Evolutionary conservation across 2,329 filamentous ascomycete genomes (phyloP).

Genomic region (Trichoderma aggressivum): DNA sequence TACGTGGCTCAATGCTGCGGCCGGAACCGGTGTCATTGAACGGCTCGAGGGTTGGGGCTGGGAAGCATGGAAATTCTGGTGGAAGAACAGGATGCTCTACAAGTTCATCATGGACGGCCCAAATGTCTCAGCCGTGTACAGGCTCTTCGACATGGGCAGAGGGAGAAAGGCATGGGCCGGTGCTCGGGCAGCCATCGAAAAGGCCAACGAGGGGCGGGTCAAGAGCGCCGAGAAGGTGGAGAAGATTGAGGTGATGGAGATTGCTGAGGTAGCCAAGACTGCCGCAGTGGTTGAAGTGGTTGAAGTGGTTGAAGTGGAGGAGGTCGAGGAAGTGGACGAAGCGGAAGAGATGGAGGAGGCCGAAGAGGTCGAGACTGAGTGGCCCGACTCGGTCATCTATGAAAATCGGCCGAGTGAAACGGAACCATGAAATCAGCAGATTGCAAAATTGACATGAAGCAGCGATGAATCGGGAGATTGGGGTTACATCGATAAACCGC

Average conservation of each 20-base stretch:
- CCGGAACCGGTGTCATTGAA: conserved; percentile 41
- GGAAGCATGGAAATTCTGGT: conserved; percentile 44
- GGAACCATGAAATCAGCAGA: neutral
- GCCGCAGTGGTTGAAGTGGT: neutral
- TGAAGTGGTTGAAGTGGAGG: neutral
- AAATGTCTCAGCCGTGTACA: conserved; percentile 38
- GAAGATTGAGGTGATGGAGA: neutral
- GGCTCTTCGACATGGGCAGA: conserved; percentile 39
- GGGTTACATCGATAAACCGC: neutral
- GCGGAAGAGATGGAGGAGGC: neutral
- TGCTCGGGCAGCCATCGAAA: conserved; percentile 32
- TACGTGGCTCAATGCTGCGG: conserved; percentile 39
- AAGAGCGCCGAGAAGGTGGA: conserved; percentile 10
- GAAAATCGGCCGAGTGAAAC: neutral
- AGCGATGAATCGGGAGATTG: neutral
- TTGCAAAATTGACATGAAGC: neutral
- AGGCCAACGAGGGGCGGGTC: conserved; percentile 26
- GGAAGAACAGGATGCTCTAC: conserved; percentile 39
- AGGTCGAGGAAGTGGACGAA: neutral
- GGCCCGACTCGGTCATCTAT: neutral
- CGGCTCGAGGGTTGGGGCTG: conserved; percentile 37
- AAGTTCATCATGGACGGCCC: conserved; percentile 38
- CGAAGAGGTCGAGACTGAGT: neutral
- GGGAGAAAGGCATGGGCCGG: conserved; percentile 40
- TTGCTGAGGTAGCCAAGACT: neutral